A percentile compares a stretch with the other conserved stretches of the same genome.
Conservation (phyloP, 768 basidiomycete genomes). For the Lactarius trivialis region DNA sequence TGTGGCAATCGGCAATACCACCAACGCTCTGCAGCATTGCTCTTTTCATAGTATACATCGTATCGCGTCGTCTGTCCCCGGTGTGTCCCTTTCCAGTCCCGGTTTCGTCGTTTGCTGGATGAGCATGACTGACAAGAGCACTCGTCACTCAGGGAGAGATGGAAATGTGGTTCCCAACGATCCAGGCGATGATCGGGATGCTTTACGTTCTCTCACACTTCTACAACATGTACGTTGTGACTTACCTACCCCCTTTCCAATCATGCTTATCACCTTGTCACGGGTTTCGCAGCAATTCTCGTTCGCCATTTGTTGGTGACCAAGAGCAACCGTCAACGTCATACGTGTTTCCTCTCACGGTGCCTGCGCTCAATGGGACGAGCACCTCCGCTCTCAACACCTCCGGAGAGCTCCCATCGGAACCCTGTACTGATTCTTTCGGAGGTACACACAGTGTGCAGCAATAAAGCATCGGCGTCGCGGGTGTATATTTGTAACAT, state of each 20-base stretch:
- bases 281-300: background rate
- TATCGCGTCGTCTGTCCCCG: background rate
- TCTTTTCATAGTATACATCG: background rate
- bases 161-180: background rate
- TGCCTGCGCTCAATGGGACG: background rate
- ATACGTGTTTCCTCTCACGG: background rate
- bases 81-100: background rate
- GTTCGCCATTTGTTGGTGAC: background rate
- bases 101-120: background rate
- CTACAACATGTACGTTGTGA: slow-evolving; percentile 1
- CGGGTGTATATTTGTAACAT: background rate
- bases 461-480: background rate
- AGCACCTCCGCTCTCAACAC: background rate
- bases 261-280: background rate
- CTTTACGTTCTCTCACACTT: slow-evolving; percentile 6
- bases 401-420: background rate
- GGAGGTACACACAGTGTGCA: background rate
- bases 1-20: slow-evolving; percentile 9
- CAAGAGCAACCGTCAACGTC: background rate
- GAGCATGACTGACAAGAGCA: background rate
- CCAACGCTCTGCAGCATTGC: background rate
- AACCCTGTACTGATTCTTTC: background rate
- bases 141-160: background rate
- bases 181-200: slow-evolving; percentile 4
- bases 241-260: background rate